Percentiles rank a stretch among this genome's conserved stretches.
Evolutionary conservation across 2,329 filamentous ascomycete genomes (phyloP).

Genomic region (Nothophaeocryptopus gaeumannii): DNA sequence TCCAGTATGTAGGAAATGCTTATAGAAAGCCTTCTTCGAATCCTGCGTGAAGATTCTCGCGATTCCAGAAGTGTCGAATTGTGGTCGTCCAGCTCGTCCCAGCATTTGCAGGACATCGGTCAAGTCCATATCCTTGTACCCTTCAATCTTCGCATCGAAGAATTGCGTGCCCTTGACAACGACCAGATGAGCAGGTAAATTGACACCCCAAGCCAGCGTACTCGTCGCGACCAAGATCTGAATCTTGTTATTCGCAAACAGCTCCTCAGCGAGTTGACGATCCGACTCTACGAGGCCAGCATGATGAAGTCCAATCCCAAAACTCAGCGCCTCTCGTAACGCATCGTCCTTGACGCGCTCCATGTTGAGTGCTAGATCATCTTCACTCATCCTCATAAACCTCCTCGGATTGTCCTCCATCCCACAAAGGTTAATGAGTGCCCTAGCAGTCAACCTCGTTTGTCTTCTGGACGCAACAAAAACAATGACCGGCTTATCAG

Average conservation of each 20-base stretch:
- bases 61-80: slow-evolving; percentile 94
- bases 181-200: slow-evolving; percentile 91
- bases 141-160: slow-evolving; percentile 96
- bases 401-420: slow-evolving; percentile 97
- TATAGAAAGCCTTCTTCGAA: slow-evolving; percentile 98
- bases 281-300: slow-evolving; percentile 95
- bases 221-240: slow-evolving; percentile 94
- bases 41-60: slow-evolving; percentile 97
- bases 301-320: slow-evolving; percentile 95
- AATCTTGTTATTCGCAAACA: slow-evolving; percentile 97
- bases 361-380: slow-evolving; percentile 86
- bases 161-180: slow-evolving; percentile 98
- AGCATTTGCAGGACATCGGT: slow-evolving; percentile 98
- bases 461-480: slow-evolving; percentile 95
- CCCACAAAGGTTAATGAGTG: slow-evolving; percentile 94
- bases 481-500: slow-evolving; percentile 94
- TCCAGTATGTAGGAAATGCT: slow-evolving; percentile 96
- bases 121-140: slow-evolving; percentile 97
- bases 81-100: slow-evolving; percentile 87
- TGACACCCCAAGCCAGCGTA: slow-evolving; percentile 97
- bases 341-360: slow-evolving; percentile 88
- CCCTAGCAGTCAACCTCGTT: slow-evolving; percentile 90
- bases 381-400: slow-evolving; percentile 91
- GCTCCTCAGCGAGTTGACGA: slow-evolving; percentile 83
- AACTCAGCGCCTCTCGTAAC: slow-evolving; percentile 87